Evolutionary conservation across 371 early-diverging fungal genomes (phyloP).

Genomic region (Lichtheimia ornata): DNA sequence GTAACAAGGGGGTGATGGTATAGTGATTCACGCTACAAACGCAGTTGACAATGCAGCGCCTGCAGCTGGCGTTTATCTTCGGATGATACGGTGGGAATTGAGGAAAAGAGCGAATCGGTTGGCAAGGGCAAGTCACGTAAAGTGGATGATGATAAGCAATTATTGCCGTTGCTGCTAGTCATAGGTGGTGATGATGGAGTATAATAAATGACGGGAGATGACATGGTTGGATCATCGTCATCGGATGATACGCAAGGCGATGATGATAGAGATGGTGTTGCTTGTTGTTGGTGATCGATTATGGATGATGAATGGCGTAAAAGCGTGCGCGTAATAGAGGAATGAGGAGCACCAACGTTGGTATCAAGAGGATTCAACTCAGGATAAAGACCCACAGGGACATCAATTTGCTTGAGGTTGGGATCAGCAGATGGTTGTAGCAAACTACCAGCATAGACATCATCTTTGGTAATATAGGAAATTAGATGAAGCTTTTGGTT

Average conservation of each 20-base stretch:
- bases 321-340: slow-evolving; percentile 30
- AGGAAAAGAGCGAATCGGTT: neutral
- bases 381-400: slow-evolving; percentile 69
- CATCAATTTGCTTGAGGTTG: slow-evolving; percentile 40
- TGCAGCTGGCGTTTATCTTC: slow-evolving; percentile 23
- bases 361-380: slow-evolving; percentile 52
- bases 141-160: neutral
- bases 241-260: slow-evolving; percentile 31
- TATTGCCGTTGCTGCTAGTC: neutral
- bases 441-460: slow-evolving; percentile 56
- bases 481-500: slow-evolving; percentile 84
- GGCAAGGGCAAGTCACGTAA: neutral
- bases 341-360: slow-evolving; percentile 36
- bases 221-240: slow-evolving; percentile 19
- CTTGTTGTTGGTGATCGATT: slow-evolving; percentile 7
- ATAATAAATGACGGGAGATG: slow-evolving; percentile 4
- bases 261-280: slow-evolving; percentile 27
- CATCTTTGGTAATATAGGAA: slow-evolving; percentile 81
- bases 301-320: slow-evolving; percentile 1
- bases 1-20: too few species aligned
- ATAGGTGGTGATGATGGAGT: slow-evolving; percentile 1
- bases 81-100: slow-evolving; percentile 1
- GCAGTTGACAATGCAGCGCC: slow-evolving; percentile 20
- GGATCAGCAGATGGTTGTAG: slow-evolving; percentile 55
- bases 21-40: slow-evolving; percentile 2